Evolutionary conservation across 441 rosid species (phyloP).

Genomic region (Isatis lusitanica): DNA sequence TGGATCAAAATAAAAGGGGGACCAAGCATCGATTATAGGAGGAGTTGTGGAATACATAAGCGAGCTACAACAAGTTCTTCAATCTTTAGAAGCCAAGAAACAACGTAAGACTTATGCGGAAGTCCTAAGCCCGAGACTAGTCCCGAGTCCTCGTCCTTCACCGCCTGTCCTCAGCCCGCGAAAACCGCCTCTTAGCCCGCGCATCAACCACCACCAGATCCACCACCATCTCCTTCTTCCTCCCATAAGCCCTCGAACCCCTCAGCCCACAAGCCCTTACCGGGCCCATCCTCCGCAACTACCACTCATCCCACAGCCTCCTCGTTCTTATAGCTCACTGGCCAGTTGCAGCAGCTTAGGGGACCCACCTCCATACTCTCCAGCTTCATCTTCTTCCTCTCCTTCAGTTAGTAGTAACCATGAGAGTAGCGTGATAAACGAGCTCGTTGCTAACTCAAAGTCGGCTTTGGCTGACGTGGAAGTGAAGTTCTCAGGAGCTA

Average conservation of each 20-base stretch:
- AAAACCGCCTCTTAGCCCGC: slow-evolving; percentile 77
- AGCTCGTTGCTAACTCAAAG: slow-evolving; percentile 76
- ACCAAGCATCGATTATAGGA: slow-evolving; percentile 96
- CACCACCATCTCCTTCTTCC: slow-evolving; percentile 41
- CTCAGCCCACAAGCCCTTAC: slow-evolving; percentile 65
- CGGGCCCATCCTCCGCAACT: slow-evolving; percentile 30
- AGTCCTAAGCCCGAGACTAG: slow-evolving; percentile 75
- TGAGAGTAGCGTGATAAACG: slow-evolving; percentile 45
- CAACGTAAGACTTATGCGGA: slow-evolving; percentile 86
- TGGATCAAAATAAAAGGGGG: slow-evolving; percentile 55
- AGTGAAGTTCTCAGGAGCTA: slow-evolving; percentile 86
- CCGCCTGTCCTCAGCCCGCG: slow-evolving; percentile 66
- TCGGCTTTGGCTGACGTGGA: slow-evolving; percentile 87
- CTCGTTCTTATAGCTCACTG: slow-evolving; percentile 41
- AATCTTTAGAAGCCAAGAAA: slow-evolving; percentile 85
- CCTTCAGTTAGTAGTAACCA: slow-evolving; percentile 48
- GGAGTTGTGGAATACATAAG: slow-evolving; percentile 95
- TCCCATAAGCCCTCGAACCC: slow-evolving; percentile 92
- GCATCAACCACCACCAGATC: slow-evolving; percentile 46
- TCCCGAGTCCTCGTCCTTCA: slow-evolving; percentile 64
- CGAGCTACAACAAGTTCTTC: slow-evolving; percentile 89
- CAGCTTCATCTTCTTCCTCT: slow-evolving; percentile 69
- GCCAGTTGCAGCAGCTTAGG: slow-evolving; percentile 54
- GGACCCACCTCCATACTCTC: slow-evolving; percentile 51
- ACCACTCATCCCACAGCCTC: slow-evolving; percentile 40